Base-by-base conservation (phyloP, 2,329 filamentous ascomycete genomes). In the Diaporthe vaccinii region DNA sequence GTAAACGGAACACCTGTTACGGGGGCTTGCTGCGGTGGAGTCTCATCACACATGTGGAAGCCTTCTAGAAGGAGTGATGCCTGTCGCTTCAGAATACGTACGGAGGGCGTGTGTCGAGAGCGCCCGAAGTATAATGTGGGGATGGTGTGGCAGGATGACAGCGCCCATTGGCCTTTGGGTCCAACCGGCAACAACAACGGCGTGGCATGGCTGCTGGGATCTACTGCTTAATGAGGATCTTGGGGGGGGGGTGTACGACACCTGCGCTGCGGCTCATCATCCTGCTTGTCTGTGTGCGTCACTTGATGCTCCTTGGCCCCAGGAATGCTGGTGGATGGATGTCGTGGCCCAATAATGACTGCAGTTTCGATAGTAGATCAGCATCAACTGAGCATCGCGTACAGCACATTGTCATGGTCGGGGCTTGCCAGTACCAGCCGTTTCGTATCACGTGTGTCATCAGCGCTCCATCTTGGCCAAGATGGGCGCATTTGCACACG, bases 11-110 rank as follows among this genome's bases (percentile, higher is more conserved):
- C 51, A 65, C n/a, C 41, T 71, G 72, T 59, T 74, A 71, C 72
- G 71, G 67, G 67, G 62, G 67, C 75, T 41, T 49, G 67, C 75
- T 41, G 55, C n/a, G 67, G 75, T 76, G 75, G 75, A 74, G 75
- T 70, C 59, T 57, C 39, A 71, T 69, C 51, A 69, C 14, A 68
- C 58, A 53, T n/a, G 61, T 68, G 72, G 75, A 75, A 76, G 75
- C 67, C 62, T 76, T 76, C 75, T 74, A 75, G 75, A 76, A 76
- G 65, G 53, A 25, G 69, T 70, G 59, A 72, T 76, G 75, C 72
- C 72, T 76, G 75, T 57, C 68, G 22, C 65, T 49, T 46, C 46
- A 51, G 5, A n/a, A 53, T 28, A 15, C 31, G 17, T 53, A 76
- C 74, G 74, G 71, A 36, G 57, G 74, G 74, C 39, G 74, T 76